phyloP scores from a whole-genome alignment of 371 early-diverging fungal genomes.

The Sporodiniella umbellata region DNA sequence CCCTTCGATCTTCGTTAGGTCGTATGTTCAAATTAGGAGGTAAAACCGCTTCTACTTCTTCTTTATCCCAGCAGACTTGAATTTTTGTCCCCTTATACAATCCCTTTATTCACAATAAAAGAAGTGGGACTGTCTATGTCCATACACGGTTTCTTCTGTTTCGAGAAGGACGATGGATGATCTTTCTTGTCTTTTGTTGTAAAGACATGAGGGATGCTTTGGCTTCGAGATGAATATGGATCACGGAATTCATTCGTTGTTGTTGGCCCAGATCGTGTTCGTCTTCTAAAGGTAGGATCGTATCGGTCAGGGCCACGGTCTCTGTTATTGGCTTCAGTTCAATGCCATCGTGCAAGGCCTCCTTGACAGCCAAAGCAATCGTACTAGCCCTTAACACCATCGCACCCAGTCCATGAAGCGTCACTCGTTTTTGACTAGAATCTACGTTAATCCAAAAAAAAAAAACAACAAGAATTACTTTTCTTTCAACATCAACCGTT shows the following conservation, averaged over 20 bases:
- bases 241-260: slow-evolving; percentile 33
- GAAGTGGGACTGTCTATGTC: slow-evolving; percentile 1
- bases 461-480: slow-evolving; percentile 15
- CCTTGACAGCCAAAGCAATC: slow-evolving; percentile 50
- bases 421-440: slow-evolving; percentile 41
- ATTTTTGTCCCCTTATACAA: slow-evolving; percentile 5
- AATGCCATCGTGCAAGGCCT: slow-evolving; percentile 42
- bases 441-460: background rate
- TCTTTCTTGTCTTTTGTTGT: slow-evolving; percentile 24
- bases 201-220: slow-evolving; percentile 25
- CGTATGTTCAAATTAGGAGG: slow-evolving; percentile 39
- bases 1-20: slow-evolving; percentile 32
- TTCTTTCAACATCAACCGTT: slow-evolving; percentile 43
- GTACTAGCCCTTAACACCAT: slow-evolving; percentile 54
- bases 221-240: slow-evolving; percentile 40
- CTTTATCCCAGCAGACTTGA: slow-evolving; percentile 21
- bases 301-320: slow-evolving; percentile 52
- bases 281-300: slow-evolving; percentile 52
- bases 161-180: slow-evolving; percentile 31
- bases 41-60: slow-evolving; percentile 4
- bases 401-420: slow-evolving; percentile 74
- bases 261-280: slow-evolving; percentile 39
- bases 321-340: slow-evolving; percentile 45
- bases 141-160: slow-evolving; percentile 27
- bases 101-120: too few species aligned